Percentiles rank a stretch among this genome's conserved stretches.
Evolutionary conservation across 139 green algal species (phyloP).

Genomic region (Deuterostichococcus epilithicus): DNA sequence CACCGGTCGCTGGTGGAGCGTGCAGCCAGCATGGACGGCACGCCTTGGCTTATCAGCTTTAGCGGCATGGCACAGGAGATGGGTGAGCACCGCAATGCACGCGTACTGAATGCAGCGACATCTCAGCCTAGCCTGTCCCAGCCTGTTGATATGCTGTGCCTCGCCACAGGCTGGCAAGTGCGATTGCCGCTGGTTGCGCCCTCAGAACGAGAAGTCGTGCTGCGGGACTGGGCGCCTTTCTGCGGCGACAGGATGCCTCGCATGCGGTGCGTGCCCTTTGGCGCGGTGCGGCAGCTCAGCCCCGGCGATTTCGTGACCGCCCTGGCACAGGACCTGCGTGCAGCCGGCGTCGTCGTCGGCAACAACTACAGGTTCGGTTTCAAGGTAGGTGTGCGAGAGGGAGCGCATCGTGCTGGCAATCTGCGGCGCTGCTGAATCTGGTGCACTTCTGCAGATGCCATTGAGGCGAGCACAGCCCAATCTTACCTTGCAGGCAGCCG

Average conservation of each 20-base stretch:
- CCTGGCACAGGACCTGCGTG: slow-evolving; percentile 62
- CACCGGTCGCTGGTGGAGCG: slow-evolving; percentile 65
- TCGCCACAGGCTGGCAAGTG: slow-evolving; percentile 39
- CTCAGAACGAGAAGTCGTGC: slow-evolving; percentile 62
- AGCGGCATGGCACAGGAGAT: slow-evolving; percentile 79
- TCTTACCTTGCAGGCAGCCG: slow-evolving; percentile 12
- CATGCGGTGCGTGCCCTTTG: slow-evolving; percentile 80
- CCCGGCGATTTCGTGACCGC: slow-evolving; percentile 83
- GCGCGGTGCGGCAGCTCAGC: slow-evolving; percentile 59
- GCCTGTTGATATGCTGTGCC: too few species aligned
- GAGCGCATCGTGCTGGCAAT: not conserved
- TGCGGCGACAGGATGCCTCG: slow-evolving; percentile 39
- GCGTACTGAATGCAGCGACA: too few species aligned
- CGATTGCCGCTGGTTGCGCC: slow-evolving; percentile 72
- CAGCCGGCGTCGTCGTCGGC: slow-evolving; percentile 77
- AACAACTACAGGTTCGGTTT: slow-evolving; percentile 90
- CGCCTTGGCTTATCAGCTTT: slow-evolving; percentile 78
- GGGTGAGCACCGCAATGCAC: slow-evolving; percentile 8
- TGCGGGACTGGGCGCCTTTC: slow-evolving; percentile 56
- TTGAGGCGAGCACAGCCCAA: too few species aligned
- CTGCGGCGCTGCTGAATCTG: too few species aligned
- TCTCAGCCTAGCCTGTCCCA: too few species aligned
- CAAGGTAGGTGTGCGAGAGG: slow-evolving; percentile 68
- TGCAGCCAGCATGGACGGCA: slow-evolving; percentile 35
- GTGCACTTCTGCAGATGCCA: too few species aligned